Evolutionary conservation across 108 stramenopile species (phyloP).

Genomic region (Discostella stelligeroides): DNA sequence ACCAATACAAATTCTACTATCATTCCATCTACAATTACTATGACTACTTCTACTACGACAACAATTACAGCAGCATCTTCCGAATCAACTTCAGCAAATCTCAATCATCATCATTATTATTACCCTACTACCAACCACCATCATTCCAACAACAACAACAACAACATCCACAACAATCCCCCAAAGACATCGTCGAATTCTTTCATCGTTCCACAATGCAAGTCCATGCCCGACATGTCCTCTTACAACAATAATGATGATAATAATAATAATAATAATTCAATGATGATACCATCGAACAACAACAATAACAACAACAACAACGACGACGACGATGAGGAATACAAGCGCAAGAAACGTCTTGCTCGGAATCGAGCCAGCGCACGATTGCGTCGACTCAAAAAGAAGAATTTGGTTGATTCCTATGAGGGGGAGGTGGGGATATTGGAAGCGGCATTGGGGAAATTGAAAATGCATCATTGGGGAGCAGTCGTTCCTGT

Average conservation of each 20-base stretch:
- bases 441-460: constrained; percentile 74
- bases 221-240: constrained; percentile 80
- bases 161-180: constrained; percentile 6
- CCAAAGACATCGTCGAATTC: constrained; percentile 2
- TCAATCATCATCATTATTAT: neutral
- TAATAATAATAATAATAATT: constrained; percentile 13
- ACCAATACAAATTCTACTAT: neutral
- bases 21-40: no score
- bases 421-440: constrained; percentile 91
- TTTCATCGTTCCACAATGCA: constrained; percentile 34
- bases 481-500: no score
- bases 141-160: constrained; percentile 21
- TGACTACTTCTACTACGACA: no score
- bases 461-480: constrained; percentile 70
- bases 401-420: constrained; percentile 91
- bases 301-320: constrained; percentile 22
- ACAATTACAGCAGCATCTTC: no score
- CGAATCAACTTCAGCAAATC: no score
- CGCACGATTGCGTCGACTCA: constrained; percentile 75
- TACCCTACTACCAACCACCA: neutral
- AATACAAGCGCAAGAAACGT: constrained; percentile 84
- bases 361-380: constrained; percentile 86
- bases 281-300: neutral
- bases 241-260: constrained; percentile 57
- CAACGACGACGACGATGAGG: constrained; percentile 60